phyloP scores from a whole-genome alignment of 1,139 yeast genomes.

The Pichia sp. region DNA sequence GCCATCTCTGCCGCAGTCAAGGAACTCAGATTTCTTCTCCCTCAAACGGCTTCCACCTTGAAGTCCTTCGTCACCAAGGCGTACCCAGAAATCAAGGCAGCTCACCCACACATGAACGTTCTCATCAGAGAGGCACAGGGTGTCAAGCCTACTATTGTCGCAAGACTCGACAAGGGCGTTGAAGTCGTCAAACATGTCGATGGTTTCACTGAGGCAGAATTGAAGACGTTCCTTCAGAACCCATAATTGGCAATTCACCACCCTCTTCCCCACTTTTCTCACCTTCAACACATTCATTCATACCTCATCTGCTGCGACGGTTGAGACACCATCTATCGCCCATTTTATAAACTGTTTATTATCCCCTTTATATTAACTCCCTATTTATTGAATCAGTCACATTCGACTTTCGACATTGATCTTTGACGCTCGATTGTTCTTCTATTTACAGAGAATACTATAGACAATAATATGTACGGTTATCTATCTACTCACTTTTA shows the following conservation, averaged over 20 bases:
- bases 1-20: constrained; percentile 43
- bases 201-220: constrained; percentile 23
- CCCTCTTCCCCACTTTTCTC: too few species aligned
- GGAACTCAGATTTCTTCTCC: constrained; percentile 73
- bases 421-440: too few species aligned
- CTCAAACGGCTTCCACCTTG: constrained; percentile 62
- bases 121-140: constrained; percentile 72
- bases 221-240: constrained; percentile 17
- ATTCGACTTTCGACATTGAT: too few species aligned
- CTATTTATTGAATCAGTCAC: too few species aligned
- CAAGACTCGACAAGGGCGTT: constrained; percentile 44
- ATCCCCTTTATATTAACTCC: too few species aligned
- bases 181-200: constrained; percentile 27
- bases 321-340: too few species aligned
- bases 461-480: too few species aligned
- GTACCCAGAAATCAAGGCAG: constrained; percentile 53
- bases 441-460: too few species aligned
- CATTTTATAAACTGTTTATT: too few species aligned
- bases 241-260: constrained; percentile 11
- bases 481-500: too few species aligned
- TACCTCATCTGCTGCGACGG: too few species aligned
- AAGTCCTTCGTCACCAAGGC: constrained; percentile 46
- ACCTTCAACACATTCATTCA: too few species aligned
- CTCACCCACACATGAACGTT: constrained; percentile 56
- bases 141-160: constrained; percentile 63